phyloP scores from a whole-genome alignment of 768 basidiomycete species.

The Hydnum rufescens region DNA sequence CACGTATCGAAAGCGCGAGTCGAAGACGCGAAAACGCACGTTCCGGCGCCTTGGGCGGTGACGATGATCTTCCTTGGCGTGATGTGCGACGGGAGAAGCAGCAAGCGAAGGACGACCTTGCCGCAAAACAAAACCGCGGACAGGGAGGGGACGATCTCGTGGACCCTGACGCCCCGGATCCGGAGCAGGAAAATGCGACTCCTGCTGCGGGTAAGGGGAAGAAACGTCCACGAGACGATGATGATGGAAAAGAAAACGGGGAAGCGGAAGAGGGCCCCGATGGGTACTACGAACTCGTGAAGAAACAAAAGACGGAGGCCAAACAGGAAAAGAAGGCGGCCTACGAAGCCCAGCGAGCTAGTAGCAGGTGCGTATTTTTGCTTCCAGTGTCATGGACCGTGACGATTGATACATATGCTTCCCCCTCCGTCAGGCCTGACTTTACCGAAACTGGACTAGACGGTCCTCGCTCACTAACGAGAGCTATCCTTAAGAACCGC shows the following conservation, averaged over 20 bases:
- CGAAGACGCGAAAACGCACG: constrained; percentile 54
- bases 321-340: constrained; percentile 66
- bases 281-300: constrained; percentile 84
- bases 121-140: constrained; percentile 10
- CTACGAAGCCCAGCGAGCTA: constrained; percentile 46
- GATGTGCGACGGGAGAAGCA: constrained; percentile 46
- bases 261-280: constrained; percentile 28
- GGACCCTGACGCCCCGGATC: constrained; percentile 12
- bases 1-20: constrained; percentile 69
- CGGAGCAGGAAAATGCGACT: constrained; percentile 11
- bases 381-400: neutral
- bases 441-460: constrained; percentile 22
- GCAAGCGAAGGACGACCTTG: constrained; percentile 28
- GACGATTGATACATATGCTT: constrained; percentile 1
- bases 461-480: constrained; percentile 77
- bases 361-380: constrained; percentile 30
- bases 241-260: constrained; percentile 15
- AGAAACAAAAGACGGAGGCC: constrained; percentile 44
- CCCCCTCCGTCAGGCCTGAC: constrained; percentile 8
- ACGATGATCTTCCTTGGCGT: constrained; percentile 66
- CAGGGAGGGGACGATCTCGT: constrained; percentile 52
- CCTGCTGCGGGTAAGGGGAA: constrained; percentile 25
- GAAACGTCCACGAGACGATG: constrained; percentile 23
- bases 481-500: constrained; percentile 82
- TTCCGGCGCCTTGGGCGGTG: constrained; percentile 50